Base-by-base conservation (phyloP, 2,329 filamentous ascomycete species). In the Botrytis sinoallii region DNA sequence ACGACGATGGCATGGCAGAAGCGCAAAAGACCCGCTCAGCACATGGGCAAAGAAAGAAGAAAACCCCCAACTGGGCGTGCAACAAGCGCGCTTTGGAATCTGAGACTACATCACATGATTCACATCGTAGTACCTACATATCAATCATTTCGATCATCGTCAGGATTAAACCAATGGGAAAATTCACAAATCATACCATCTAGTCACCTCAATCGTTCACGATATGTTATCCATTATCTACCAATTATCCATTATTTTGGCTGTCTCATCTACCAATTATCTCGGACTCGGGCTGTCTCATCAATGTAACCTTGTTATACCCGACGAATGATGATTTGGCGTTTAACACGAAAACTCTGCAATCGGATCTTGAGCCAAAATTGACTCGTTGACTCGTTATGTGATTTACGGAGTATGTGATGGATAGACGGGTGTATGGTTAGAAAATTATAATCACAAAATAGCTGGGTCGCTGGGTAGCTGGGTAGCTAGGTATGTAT, bases 301-400 rank as follows among this genome's bases (percentile, higher is more conserved):
- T 16, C 52, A 38, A 69, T 60, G 64, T 61, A 46, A 69, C 67
- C 65, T 48, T 65, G 70, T 74, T 40, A 76, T 77, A 78, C 75
- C 76, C 77, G 75, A 79, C 78, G 77, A 79, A 79, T 79, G 74
- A 76, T 59, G 75, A 75, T 55, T 40, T 73, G 75, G 76, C 78
- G 78, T 76, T 78, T 79, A 79, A 35, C 46, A 55, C 48, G 44
- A 42, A 68, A 63, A 38, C 69, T 63, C 68, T 38, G 44, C 71
- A 71, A 46, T 66, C 52, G 48, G 40, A 57, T 67, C 70, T 48
- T 60, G 65, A 70, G 67, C 75, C 44, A 40, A 70, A 73, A 57
- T 60, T 12, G 72, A 70, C 65, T 69, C 25, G 40, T 42, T 42
- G 12, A 32, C 32, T 32, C 32, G 32, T 38, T 55, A 12, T 44